Base-by-base conservation (phyloP, 192 early-diverging fungal species). In the Coemansia sp. region DNA sequence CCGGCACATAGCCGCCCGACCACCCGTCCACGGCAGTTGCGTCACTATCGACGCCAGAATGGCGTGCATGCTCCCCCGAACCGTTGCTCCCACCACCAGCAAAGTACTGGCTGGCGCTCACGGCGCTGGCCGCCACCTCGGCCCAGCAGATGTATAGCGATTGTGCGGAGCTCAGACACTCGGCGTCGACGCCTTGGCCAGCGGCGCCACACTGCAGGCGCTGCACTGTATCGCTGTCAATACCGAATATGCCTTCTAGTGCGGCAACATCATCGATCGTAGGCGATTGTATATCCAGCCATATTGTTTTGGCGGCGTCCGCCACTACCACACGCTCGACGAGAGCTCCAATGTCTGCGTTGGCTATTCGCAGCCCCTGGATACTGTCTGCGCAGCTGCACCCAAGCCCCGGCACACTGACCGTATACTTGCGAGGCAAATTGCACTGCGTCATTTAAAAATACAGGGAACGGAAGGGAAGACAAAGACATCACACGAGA, bases 101-200 rank as follows among this genome's bases (percentile, higher is more conserved):
- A 26, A 55, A 23, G 22, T 75, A 75, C 52, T 55, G 40, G 20
- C 43, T 54, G 15, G 47, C 53, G n/a, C 38, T 41, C 4, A 40
- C 42, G 14, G 39, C 44, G 23, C 31, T 50, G 11, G 55, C 41
- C 0, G 65, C 50, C 11, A 61, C 62, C 45, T 75, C 71, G 5
- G 64, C 64, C 71, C 71, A 75, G 50, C 71, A 67, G 22, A 58
- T 38, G 21, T 75, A 75, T 49, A 67, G 29, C n/a, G 64, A 62
- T n/a, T 27, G 36, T 11, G 51, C 53, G 6, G 22, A 34, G 2
- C 29, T 42, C 29, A 51, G 15, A 48, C 71, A 67, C 26, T 60
- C 71, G 3, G 65, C 50, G 11, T 51, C 46, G 0, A 49, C 47
- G 36, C 31, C 17, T 12, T 45, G 10, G 21, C 35, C 52, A 0